phyloP scores from a whole-genome alignment of 352 stramenopile species.

The Phytopythium aichiense region DNA sequence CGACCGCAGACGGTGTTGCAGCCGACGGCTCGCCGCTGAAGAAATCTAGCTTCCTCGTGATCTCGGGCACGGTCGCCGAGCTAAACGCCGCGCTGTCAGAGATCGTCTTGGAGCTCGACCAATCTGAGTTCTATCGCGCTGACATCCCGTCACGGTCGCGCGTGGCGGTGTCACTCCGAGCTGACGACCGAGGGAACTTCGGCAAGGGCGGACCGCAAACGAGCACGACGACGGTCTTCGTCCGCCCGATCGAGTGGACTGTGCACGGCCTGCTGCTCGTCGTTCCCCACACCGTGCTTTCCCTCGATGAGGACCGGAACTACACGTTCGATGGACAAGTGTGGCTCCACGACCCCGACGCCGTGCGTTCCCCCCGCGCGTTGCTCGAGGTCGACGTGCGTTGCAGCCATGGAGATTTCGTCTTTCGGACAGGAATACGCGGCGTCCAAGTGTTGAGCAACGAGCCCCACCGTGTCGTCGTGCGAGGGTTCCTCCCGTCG shows the following conservation, averaged over 20 bases:
- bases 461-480: slow-evolving; percentile 13
- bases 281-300: slow-evolving; percentile 21
- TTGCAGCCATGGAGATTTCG: slow-evolving; percentile 23
- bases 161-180: slow-evolving; percentile 42
- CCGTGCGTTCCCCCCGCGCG: slow-evolving; percentile 12
- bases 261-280: slow-evolving; percentile 19
- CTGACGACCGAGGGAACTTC: slow-evolving; percentile 51
- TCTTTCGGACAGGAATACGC: slow-evolving; percentile 8
- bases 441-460: slow-evolving; percentile 31
- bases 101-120: slow-evolving; percentile 44
- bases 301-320: slow-evolving; percentile 33
- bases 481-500: slow-evolving; percentile 39
- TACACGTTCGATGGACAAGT: slow-evolving; percentile 27
- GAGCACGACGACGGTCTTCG: slow-evolving; percentile 22
- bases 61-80: slow-evolving; percentile 25
- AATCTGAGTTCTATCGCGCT: slow-evolving; percentile 19
- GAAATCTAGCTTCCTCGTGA: slow-evolving; percentile 20
- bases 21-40: slow-evolving; percentile 2
- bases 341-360: slow-evolving; percentile 27
- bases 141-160: slow-evolving; percentile 16
- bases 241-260: slow-evolving; percentile 28
- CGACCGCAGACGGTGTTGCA: slow-evolving; percentile 11
- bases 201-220: slow-evolving; percentile 48
- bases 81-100: slow-evolving; percentile 41
- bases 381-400: slow-evolving; percentile 31